These are phyloP conservation scores for Asclepias syriaca DNA, from an alignment of 257 asterid species.

Conservation along the genomic window DNA sequence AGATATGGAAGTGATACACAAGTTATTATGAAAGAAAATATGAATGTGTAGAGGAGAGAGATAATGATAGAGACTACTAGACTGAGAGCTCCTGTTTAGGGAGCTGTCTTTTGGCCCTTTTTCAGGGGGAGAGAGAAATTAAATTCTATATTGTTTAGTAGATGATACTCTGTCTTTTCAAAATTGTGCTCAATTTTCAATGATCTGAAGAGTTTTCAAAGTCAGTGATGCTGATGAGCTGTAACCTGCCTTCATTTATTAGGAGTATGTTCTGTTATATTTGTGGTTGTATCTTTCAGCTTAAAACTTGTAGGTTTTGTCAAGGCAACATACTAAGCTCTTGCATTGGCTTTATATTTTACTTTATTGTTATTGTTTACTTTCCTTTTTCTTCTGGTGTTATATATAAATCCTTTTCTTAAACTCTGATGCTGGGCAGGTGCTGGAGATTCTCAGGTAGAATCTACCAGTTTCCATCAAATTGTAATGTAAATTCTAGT, in stretches of 20 bases:
- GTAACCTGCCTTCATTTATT: neutral
- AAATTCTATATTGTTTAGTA: neutral
- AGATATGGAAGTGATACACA: neutral
- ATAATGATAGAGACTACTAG: neutral
- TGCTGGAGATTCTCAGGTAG: neutral
- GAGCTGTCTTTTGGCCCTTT: neutral
- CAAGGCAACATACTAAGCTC: neutral
- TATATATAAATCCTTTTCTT: neutral
- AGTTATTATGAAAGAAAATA: too few species aligned
- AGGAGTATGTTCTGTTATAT: neutral
- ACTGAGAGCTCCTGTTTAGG: neutral
- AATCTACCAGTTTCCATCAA: too few species aligned
- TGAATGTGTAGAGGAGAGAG: neutral
- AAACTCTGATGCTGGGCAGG: neutral
- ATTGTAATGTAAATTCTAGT: neutral
- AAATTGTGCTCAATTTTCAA: neutral
- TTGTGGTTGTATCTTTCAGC: neutral
- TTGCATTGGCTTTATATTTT: neutral
- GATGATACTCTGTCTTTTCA: neutral
- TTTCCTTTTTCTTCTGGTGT: neutral
- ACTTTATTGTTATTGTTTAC: neutral
- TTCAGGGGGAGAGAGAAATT: neutral
- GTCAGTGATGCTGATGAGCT: neutral
- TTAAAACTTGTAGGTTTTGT: neutral
- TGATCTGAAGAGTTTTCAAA: neutral